These are phyloP conservation scores for Suillus subalutaceus DNA, from an alignment of 768 basidiomycete genomes.

Conservation along the genomic window DNA sequence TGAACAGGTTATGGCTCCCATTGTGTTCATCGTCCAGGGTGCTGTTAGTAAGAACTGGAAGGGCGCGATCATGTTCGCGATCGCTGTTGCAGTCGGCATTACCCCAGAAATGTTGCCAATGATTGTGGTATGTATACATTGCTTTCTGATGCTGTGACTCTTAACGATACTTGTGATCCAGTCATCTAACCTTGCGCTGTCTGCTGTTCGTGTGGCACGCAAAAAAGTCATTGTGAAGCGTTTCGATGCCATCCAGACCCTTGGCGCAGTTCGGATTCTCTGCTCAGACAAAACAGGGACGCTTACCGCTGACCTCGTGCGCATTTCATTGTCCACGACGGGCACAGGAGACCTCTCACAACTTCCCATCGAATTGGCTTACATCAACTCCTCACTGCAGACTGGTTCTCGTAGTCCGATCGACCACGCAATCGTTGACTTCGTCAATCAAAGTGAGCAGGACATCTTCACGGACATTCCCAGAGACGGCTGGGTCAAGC, in stretches of 20 bases:
- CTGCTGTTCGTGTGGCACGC: conserved; percentile 55
- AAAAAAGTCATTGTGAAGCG: conserved; percentile 65
- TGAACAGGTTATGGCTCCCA: conserved; percentile 32
- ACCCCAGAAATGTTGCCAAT: conserved; percentile 38
- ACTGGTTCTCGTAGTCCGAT: conserved; percentile 41
- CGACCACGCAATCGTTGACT: conserved; percentile 37
- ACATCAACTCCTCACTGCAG: conserved; percentile 35
- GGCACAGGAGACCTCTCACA: conserved; percentile 23
- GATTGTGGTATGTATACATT: conserved; percentile 29
- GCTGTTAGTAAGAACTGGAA: conserved; percentile 36
- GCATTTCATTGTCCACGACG: conserved; percentile 36
- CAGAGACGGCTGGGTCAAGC: conserved; percentile 29
- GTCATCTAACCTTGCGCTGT: conserved; percentile 61
- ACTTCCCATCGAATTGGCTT: conserved; percentile 31
- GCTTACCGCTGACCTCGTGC: conserved; percentile 44
- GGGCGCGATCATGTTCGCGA: conserved; percentile 34
- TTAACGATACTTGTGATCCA: conserved; percentile 42
- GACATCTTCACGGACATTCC: conserved; percentile 11
- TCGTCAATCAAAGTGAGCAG: conserved; percentile 20
- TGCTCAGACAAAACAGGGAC: conserved; percentile 75
- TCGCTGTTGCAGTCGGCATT: conserved; percentile 34
- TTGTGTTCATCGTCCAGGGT: conserved; percentile 33
- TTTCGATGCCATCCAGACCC: conserved; percentile 64
- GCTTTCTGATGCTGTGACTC: background rate
- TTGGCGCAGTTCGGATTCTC: conserved; percentile 55